Conservation (phyloP, 2,329 filamentous ascomycete genomes). For the Aspergillus sp. region DNA sequence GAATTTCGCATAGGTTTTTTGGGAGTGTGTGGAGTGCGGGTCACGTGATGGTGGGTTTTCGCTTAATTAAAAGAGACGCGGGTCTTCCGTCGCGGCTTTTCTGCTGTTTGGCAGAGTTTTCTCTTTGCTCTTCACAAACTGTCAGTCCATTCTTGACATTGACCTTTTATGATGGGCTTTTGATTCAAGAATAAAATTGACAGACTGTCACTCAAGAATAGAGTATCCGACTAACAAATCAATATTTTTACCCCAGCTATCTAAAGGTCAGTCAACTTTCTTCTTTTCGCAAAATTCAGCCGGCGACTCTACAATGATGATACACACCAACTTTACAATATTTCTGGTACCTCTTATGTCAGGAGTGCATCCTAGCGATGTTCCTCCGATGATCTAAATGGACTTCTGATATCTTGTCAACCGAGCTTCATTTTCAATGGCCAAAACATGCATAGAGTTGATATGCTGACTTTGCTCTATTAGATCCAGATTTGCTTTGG, state of each 20-base stretch:
- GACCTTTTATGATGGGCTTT: neutral
- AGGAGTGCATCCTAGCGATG: constrained; percentile 45
- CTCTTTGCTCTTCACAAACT: constrained; percentile 2
- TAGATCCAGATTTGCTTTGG: too few relatives aligned
- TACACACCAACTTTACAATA: constrained; percentile 50
- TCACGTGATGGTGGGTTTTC: constrained; percentile 19
- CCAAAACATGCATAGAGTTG: too few relatives aligned
- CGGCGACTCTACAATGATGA: constrained; percentile 55
- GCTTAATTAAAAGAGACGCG: neutral
- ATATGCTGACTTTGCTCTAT: neutral
- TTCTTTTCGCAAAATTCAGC: neutral
- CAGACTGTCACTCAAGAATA: too few relatives aligned
- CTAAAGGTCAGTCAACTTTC: constrained; percentile 1
- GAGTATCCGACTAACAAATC: neutral
- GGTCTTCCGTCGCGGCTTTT: constrained; percentile 5
- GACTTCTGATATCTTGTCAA: constrained; percentile 60
- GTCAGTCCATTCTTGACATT: neutral
- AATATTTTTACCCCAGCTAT: neutral
- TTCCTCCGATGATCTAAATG: constrained; percentile 68
- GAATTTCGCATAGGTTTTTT: constrained; percentile 5
- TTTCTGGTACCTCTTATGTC: constrained; percentile 99
- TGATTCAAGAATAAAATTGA: too few relatives aligned
- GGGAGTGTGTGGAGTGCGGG: constrained; percentile 19
- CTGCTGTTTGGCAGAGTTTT: constrained; percentile 7
- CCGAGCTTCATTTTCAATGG: too few relatives aligned